These are phyloP conservation scores for Scleromitrula shiraiana DNA, from an alignment of 2,329 filamentous ascomycete genomes.

Conservation along the genomic window DNA sequence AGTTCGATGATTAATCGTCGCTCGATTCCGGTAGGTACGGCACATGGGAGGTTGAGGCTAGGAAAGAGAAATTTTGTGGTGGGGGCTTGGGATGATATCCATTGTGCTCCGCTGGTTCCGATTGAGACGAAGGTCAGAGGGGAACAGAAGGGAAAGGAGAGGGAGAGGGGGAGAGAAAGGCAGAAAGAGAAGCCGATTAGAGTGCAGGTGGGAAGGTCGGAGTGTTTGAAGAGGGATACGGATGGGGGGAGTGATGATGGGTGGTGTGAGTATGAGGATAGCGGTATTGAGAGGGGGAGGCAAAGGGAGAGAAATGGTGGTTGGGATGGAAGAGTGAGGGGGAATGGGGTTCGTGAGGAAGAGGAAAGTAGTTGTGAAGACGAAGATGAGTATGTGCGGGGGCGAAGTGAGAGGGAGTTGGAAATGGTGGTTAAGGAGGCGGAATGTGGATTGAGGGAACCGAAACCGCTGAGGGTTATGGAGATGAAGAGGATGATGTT, in stretches of 20 bases:
- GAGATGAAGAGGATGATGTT: slow-evolving; percentile 27
- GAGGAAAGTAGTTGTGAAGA: no score
- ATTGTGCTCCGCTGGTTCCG: no score
- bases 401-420: slow-evolving; percentile 1
- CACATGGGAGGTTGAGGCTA: neutral
- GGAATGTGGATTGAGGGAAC: slow-evolving; percentile 24
- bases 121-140: neutral
- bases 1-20: neutral
- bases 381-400: neutral
- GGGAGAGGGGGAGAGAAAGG: neutral
- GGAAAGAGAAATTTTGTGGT: neutral
- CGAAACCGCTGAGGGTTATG: slow-evolving; percentile 23
- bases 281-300: neutral
- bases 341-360: neutral
- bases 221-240: neutral
- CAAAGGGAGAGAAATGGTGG: neutral
- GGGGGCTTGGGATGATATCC: neutral
- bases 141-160: neutral
- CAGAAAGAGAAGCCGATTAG: neutral
- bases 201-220: neutral
- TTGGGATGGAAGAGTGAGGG: neutral
- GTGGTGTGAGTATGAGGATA: neutral
- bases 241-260: slow-evolving; percentile 9
- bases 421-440: slow-evolving; percentile 25
- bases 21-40: neutral